Percentiles rank a stretch among this genome's conserved stretches.
phyloP scores from a whole-genome alignment of 139 green algal genomes.

The Deuterostichococcus epilithicus region DNA sequence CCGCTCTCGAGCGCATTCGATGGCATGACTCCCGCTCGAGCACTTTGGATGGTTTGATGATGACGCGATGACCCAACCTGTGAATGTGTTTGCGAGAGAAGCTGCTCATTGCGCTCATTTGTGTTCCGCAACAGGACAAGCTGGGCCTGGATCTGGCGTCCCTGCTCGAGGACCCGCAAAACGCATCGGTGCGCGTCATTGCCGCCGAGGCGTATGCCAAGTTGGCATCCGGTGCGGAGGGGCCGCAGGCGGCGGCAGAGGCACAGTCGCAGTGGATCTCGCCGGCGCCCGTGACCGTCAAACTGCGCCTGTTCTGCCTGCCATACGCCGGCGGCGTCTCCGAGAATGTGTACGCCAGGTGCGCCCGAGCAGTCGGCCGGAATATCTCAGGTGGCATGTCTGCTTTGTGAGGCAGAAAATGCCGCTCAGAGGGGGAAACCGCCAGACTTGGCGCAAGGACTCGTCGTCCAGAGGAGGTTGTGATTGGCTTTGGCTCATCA shows the following conservation, averaged over 20 bases:
- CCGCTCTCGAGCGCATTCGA: no score
- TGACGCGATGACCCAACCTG: neutral
- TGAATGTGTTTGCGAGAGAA: neutral
- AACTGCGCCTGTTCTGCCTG: slow-evolving; percentile 45
- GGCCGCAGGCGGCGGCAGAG: neutral
- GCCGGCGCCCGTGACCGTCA: slow-evolving; percentile 20
- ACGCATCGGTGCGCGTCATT: slow-evolving; percentile 15
- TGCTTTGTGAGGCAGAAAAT: no score
- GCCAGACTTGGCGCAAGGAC: no score
- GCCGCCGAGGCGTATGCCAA: slow-evolving; percentile 15
- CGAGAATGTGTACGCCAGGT: slow-evolving; percentile 39
- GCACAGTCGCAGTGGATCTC: slow-evolving; percentile 12
- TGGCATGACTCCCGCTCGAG: no score
- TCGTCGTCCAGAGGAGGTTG: no score
- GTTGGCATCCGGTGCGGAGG: neutral
- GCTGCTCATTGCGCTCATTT: neutral
- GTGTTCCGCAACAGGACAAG: neutral
- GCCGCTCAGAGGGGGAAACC: no score
- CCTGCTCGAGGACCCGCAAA: slow-evolving; percentile 25
- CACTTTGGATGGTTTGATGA: no score
- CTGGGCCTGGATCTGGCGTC: slow-evolving; percentile 16
- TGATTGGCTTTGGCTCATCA: neutral
- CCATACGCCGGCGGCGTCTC: slow-evolving; percentile 44
- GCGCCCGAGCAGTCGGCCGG: neutral
- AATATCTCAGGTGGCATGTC: neutral